Percentiles rank a stretch among this genome's conserved stretches.
Evolutionary conservation across 139 green algal species (phyloP).

Genomic region (Zygnema circumcarinatum): DNA sequence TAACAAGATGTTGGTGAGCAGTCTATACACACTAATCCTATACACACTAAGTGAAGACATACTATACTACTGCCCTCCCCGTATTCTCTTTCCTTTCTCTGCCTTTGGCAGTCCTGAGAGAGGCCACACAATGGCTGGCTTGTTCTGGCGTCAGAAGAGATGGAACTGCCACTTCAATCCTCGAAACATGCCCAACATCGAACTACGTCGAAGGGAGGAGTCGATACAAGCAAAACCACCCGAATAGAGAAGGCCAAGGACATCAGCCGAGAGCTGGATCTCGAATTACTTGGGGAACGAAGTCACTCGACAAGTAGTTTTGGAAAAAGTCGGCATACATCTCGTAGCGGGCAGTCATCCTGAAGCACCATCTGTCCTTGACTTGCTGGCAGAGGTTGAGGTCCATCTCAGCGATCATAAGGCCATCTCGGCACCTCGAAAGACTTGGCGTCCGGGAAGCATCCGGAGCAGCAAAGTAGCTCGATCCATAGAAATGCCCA

Average conservation of each 20-base stretch:
- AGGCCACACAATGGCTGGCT: too few species aligned
- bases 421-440: conserved; percentile 78
- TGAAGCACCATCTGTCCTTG: conserved; percentile 92
- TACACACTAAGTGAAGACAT: too few species aligned
- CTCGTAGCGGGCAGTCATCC: conserved; percentile 88
- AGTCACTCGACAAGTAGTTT: conserved; percentile 75
- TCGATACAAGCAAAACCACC: not conserved
- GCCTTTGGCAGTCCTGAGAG: too few species aligned
- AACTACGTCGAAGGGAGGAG: too few species aligned
- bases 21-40: too few species aligned
- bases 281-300: conserved; percentile 84
- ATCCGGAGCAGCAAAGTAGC: conserved; percentile 93
- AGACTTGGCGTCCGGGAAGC: conserved; percentile 80
- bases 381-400: conserved; percentile 93
- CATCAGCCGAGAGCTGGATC: conserved; percentile 53
- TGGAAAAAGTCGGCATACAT: conserved; percentile 87
- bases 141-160: too few species aligned
- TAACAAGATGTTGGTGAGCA: too few species aligned
- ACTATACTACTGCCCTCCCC: too few species aligned
- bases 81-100: too few species aligned
- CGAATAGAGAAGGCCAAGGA: not conserved
- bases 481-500: conserved; percentile 82
- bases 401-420: conserved; percentile 88
- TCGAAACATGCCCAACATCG: too few species aligned
- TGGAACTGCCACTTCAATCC: too few species aligned